Evolutionary conservation across 2,329 filamentous ascomycete genomes (phyloP), one percentile per base, ranked within the genome.

Genomic region (Claviceps humidiphila): DNA sequence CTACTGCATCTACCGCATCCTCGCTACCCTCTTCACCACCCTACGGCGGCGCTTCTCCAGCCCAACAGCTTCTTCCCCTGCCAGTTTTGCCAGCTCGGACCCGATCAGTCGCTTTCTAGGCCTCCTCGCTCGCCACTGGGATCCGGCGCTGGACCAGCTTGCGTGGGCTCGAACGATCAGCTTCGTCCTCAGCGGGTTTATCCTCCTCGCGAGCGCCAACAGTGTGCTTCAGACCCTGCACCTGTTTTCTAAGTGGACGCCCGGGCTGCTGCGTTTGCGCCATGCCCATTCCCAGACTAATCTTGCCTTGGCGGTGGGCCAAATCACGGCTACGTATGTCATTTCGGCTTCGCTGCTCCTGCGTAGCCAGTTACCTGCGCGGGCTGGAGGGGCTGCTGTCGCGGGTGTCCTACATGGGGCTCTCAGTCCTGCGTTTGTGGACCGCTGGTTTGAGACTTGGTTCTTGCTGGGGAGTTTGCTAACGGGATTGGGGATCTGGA

Each of bases 371-470:
- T 71, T 95, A 58, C 89, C 89, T 0, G 74, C 74, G 40, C 85
- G 90, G 63, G 83, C 91, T 63, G 82, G 87, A 54, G 82, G 80
- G 8, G 9, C 30, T 49, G 85, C 85, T 1, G 86, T 94, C 3
- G 82, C 81, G 2, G 85, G 89, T 57, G 87, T 87, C 1, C 69
- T 95, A 34, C 82, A 87, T 44, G 86, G 85, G 20, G 85, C 87
- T 16, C 72, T 94, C 82, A 65, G 69, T 51, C 74, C 75, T 4
- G 66, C 64, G 9, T 78, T 79, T 56, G 75, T 77, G 39, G 72
- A 94, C 61, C 75, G 79, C 34, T 95, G 89, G 89, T 95, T 95
- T 59, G 89, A 95, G 65, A 82, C 81, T 7, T 91, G 88, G 83
- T 95, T 94, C 65, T 66, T 95, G 52, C 64, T 82, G 2, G 84